Evolutionary conservation across 2,329 filamentous ascomycete genomes (phyloP), one percentile per base, ranked within the genome.

Genomic region (Penicillium sp.): DNA sequence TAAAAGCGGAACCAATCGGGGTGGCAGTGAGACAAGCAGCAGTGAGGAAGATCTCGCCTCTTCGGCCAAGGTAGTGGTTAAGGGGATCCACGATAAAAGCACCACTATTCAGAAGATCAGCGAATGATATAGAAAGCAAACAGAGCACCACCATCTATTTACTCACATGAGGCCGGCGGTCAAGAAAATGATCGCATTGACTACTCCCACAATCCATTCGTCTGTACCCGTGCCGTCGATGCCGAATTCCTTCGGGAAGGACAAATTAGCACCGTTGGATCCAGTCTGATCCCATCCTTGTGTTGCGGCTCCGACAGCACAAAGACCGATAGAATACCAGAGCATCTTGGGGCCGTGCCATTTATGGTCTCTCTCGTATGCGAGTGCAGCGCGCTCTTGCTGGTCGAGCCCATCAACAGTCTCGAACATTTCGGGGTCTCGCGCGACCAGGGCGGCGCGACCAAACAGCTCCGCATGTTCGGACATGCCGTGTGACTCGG

Each of bases 51-150:
- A 87, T 87, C 40, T 82, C 80, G 2, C 83, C 82, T 27, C 83
- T 77, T 42, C 84, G 81, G 24, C 83, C 84, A 20, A 83, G 58
- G 14, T 71, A 74, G 45, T 81, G 71, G 62, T 87, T 87, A 4
- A 86, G 63, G 0, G 83, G 83, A 56, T 88, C 86, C 1, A 83
- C 84, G 22, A 86, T 71, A 81, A 83, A 87, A 63, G 81, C 84
- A 5, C 83, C 83, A 74, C 56, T 65, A 30, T 25, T 20, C 7
- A 24, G 1, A 33, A 18, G 13, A 28, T 56, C 14, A 57, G 35
- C 9, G 6, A 27, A 9, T 7, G 18, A 10, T 18, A 76, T 72
- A 56, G 70, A 72, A 24, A 69, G 2, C 63, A 42, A 67, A 66
- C 13, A 74, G 76, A 44, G 7, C 24, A 18, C 36, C 81, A 69